Conservation (phyloP, 139 green algal genomes). For the Auxenochlorella pyrenoidosa region DNA sequence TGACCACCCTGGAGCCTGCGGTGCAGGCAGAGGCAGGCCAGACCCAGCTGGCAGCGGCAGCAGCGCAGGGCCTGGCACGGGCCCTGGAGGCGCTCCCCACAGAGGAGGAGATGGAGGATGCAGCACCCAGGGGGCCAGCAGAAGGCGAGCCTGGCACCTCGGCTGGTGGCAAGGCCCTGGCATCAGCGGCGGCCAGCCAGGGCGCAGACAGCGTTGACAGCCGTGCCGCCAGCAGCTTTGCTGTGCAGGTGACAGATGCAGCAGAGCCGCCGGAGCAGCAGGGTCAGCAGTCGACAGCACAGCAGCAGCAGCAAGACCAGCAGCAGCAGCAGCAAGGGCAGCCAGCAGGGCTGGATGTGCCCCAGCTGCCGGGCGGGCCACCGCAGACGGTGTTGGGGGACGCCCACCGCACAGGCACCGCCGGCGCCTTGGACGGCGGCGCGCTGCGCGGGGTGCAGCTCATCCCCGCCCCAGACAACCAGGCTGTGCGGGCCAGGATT, state of each 20-base stretch:
- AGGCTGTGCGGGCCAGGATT: not conserved
- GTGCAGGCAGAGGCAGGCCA: not conserved
- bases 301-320: not conserved
- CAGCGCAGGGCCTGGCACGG: not conserved
- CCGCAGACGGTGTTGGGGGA: not conserved
- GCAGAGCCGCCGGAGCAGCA: not conserved
- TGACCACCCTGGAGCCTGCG: not conserved
- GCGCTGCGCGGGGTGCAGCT: not conserved
- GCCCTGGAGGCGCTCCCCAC: slow-evolving; percentile 3
- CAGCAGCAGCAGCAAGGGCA: not conserved
- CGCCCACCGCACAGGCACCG: not conserved
- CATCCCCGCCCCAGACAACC: slow-evolving; percentile 14
- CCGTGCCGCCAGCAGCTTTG: not conserved
- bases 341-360: not conserved
- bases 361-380: not conserved
- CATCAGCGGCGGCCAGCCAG: not conserved
- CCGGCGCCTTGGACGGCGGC: slow-evolving; percentile 5
- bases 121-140: not conserved
- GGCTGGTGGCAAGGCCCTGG: not conserved
- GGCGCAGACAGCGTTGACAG: not conserved
- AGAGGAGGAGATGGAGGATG: slow-evolving; percentile 1
- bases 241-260: not conserved
- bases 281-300: not conserved
- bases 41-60: not conserved
- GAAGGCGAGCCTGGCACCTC: not conserved